phyloP scores from a whole-genome alignment of 2,329 filamentous ascomycete genomes.

The Cercospora zeae-maydis region DNA sequence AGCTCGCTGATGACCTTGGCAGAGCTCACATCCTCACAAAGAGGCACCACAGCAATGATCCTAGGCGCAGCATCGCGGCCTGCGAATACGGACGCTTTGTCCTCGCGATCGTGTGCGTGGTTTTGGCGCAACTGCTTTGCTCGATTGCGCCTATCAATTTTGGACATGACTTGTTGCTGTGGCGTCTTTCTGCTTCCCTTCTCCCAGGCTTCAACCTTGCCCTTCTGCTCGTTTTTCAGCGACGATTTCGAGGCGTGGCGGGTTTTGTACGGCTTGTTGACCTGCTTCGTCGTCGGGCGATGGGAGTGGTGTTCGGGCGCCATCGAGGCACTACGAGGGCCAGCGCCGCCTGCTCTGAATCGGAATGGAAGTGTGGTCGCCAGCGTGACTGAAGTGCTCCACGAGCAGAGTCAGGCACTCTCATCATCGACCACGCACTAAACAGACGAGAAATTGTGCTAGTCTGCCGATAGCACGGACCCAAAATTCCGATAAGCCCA shows the following conservation, averaged over 20 bases:
- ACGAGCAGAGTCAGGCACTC: neutral
- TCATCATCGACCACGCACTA: neutral
- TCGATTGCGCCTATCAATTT: constrained; percentile 91
- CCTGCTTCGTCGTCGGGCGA: constrained; percentile 82
- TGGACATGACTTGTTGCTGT: constrained; percentile 96
- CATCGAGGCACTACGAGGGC: constrained; percentile 58
- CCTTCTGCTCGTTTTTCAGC: constrained; percentile 80
- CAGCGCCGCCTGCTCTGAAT: constrained; percentile 72
- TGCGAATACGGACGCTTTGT: constrained; percentile 75
- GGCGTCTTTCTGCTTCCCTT: constrained; percentile 69
- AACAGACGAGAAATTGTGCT: constrained; percentile 1
- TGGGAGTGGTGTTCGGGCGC: constrained; percentile 76
- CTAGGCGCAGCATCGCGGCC: constrained; percentile 83
- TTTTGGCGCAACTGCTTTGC: constrained; percentile 81
- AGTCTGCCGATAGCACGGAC: neutral
- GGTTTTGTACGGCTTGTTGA: constrained; percentile 89
- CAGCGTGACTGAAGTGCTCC: constrained; percentile 20
- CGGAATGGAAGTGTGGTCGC: constrained; percentile 59
- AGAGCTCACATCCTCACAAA: constrained; percentile 70
- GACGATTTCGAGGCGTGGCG: constrained; percentile 84
- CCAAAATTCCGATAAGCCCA: neutral
- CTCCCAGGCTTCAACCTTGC: constrained; percentile 71
- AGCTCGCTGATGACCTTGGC: constrained; percentile 64
- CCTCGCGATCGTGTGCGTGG: constrained; percentile 79
- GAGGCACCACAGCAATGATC: constrained; percentile 80